phyloP scores from a whole-genome alignment of 208 protist species.

The Acanthamoeba castellanii region DNA sequence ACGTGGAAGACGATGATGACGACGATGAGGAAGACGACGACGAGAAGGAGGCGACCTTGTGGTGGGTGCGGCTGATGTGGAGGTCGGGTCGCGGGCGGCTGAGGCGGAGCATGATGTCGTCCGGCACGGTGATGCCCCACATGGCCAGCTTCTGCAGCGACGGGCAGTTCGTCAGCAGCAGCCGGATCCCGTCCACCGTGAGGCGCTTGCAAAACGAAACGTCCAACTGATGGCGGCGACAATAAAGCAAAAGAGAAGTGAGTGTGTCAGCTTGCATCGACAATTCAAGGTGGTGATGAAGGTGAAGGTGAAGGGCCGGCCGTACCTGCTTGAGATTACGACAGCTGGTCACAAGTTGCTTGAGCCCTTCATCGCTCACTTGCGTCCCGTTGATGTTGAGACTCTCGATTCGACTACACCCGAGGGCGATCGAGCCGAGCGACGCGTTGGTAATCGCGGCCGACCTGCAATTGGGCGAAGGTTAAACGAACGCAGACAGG shows the following conservation, averaged over 20 bases:
- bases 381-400: conserved; percentile 66
- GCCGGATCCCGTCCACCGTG: conserved; percentile 43
- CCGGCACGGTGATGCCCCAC: conserved; percentile 46
- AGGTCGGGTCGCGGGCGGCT: background rate
- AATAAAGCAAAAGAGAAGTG: background rate
- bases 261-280: background rate
- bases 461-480: background rate
- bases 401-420: conserved; percentile 35
- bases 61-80: background rate
- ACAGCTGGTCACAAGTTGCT: conserved; percentile 47
- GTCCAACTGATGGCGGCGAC: background rate
- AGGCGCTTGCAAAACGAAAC: conserved; percentile 59
- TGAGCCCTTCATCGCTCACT: conserved; percentile 65
- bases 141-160: conserved; percentile 37
- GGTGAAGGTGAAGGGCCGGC: background rate
- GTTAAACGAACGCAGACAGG: background rate
- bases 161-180: conserved; percentile 16
- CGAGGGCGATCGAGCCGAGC: conserved; percentile 30
- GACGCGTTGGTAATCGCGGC: conserved; percentile 15
- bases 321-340: conserved; percentile 19
- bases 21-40: background rate
- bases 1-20: background rate
- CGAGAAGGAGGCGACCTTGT: background rate
- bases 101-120: conserved; percentile 32
- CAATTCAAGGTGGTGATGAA: background rate